Percentiles rank a stretch among this genome's conserved stretches.
Conservation (phyloP, 192 early-diverging fungal genomes). For the Backusella mclennaniae region DNA sequence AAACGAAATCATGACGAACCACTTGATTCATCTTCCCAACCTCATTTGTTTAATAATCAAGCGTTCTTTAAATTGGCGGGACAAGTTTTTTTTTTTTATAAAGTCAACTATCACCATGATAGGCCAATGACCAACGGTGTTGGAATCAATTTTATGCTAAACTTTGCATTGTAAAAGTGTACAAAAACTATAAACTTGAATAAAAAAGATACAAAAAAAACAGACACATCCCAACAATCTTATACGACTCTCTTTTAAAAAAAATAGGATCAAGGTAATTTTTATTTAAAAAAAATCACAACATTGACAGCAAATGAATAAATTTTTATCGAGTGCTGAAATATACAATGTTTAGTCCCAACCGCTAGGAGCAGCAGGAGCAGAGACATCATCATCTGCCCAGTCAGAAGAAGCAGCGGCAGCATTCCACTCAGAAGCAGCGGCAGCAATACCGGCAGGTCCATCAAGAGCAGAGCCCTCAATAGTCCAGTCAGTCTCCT, state of each 20-base stretch:
- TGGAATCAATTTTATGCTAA: slow-evolving; percentile 30
- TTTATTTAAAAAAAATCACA: not conserved
- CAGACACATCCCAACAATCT: not conserved
- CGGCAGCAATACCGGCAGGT: slow-evolving; percentile 34
- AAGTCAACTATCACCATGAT: not conserved
- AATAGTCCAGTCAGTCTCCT: slow-evolving; percentile 62
- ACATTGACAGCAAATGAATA: not conserved
- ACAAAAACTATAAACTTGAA: slow-evolving; percentile 43
- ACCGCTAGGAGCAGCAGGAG: slow-evolving; percentile 13
- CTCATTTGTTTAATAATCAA: not conserved
- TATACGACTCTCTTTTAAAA: not conserved
- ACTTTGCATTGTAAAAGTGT: slow-evolving; percentile 40
- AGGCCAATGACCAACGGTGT: not conserved
- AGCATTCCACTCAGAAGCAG: slow-evolving; percentile 29
- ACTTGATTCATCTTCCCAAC: not conserved
- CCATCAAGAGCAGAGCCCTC: slow-evolving; percentile 47
- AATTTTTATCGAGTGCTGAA: not conserved
- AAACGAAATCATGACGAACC: not conserved
- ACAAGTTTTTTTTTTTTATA: not conserved
- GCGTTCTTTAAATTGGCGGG: not conserved
- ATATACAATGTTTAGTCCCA: slow-evolving; percentile 19
- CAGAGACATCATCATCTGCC: slow-evolving; percentile 24
- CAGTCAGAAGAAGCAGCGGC: slow-evolving; percentile 20
- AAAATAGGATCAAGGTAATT: not conserved
- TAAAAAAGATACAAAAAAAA: not conserved